Evolutionary conservation across 495 filamentous ascomycete genomes (phyloP).

Genomic region (Hypoxylon intermedium): DNA sequence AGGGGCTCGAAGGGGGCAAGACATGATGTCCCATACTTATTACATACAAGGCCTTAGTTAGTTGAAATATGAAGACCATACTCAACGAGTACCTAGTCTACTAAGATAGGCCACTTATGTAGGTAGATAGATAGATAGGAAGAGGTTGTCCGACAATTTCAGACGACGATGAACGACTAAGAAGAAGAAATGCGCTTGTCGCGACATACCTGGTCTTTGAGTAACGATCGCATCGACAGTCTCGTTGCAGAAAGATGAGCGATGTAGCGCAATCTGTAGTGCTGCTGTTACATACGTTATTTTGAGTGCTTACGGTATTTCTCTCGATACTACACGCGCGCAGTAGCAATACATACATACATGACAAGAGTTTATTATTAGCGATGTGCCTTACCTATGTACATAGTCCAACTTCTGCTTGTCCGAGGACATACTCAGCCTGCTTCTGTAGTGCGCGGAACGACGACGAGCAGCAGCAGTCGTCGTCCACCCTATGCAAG

Average conservation of each 20-base stretch:
- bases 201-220: slow-evolving; percentile 2
- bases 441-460: background rate
- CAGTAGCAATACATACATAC: background rate
- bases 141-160: slow-evolving; percentile 4
- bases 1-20: no score
- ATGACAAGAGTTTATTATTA: slow-evolving; percentile 1
- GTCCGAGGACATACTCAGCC: slow-evolving; percentile 6
- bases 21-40: no score
- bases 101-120: background rate
- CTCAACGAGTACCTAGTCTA: no score
- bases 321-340: background rate
- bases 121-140: background rate
- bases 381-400: background rate
- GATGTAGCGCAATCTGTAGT: slow-evolving; percentile 29
- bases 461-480: background rate
- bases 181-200: background rate
- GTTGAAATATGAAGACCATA: no score
- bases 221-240: slow-evolving; percentile 20
- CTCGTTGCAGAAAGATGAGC: slow-evolving; percentile 28
- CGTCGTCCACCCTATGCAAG: slow-evolving; percentile 10
- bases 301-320: slow-evolving; percentile 36
- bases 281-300: slow-evolving; percentile 34
- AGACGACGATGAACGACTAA: background rate
- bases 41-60: no score
- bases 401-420: background rate